phyloP scores from a whole-genome alignment of 1,284 basidiomycete species.

The Pseudozyma sp. region DNA sequence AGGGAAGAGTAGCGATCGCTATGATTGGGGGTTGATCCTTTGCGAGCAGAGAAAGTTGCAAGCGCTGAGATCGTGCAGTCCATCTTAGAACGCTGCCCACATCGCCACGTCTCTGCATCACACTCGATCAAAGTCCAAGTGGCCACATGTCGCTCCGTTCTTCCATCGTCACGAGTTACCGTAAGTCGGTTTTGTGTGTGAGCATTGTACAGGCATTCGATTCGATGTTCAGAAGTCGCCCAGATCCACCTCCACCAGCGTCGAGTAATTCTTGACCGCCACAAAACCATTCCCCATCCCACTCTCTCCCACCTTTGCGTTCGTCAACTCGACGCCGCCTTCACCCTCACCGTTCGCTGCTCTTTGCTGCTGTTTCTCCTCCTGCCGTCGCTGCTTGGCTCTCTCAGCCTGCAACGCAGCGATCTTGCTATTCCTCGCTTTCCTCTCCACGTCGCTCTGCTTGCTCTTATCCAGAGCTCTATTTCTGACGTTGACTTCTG shows the following conservation, averaged over 20 bases:
- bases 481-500: constrained; percentile 88
- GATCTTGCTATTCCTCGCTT: constrained; percentile 71
- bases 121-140: no score
- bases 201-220: no score
- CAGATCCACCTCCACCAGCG: constrained; percentile 70
- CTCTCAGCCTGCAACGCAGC: constrained; percentile 4
- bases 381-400: neutral
- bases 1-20: no score
- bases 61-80: no score
- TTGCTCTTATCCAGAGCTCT: constrained; percentile 81
- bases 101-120: no score
- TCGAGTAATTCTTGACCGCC: constrained; percentile 68
- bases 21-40: no score
- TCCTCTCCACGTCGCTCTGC: constrained; percentile 79
- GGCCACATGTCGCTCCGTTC: no score
- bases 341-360: neutral
- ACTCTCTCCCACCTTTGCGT: constrained; percentile 23
- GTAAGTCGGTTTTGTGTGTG: no score
- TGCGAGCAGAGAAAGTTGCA: no score
- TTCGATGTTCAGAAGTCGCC: constrained; percentile 68
- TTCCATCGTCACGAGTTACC: no score
- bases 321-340: constrained; percentile 23
- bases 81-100: no score
- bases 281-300: constrained; percentile 68
- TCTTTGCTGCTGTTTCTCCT: constrained; percentile 2